Evolutionary conservation across 1,284 basidiomycete genomes (phyloP).

Genomic region (Sutorius eximius): DNA sequence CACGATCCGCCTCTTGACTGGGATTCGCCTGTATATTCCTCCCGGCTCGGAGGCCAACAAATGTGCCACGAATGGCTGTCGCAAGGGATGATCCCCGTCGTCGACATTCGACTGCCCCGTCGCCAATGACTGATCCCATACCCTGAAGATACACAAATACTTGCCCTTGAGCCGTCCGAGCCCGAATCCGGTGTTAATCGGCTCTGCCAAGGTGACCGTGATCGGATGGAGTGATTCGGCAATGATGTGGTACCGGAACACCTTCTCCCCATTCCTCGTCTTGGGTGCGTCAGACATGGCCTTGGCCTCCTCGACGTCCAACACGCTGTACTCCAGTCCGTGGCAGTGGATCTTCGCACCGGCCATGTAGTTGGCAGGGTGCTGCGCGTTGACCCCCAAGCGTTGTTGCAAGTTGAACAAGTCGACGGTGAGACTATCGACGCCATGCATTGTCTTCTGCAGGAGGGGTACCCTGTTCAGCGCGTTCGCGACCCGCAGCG

Average conservation of each 20-base stretch:
- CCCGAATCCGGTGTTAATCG: conserved; percentile 21
- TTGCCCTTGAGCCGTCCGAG: conserved; percentile 13
- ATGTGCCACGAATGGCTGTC: conserved; percentile 22
- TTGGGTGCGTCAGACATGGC: conserved; percentile 12
- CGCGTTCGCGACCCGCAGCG: conserved; percentile 3
- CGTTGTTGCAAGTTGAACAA: conserved; percentile 24
- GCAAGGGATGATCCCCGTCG: conserved; percentile 18
- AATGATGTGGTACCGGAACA: conserved; percentile 20
- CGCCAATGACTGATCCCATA: conserved; percentile 24
- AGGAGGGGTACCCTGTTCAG: conserved; percentile 17
- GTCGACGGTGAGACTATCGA: conserved; percentile 14
- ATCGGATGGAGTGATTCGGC: conserved; percentile 21
- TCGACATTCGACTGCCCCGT: conserved; percentile 2
- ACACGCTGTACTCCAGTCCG: conserved; percentile 18
- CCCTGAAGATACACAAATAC: conserved; percentile 21
- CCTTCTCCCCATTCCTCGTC: neutral
- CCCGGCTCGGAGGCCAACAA: conserved; percentile 19
- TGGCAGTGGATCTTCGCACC: conserved; percentile 27
- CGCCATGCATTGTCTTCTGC: conserved; percentile 10
- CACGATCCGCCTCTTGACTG: conserved; percentile 21
- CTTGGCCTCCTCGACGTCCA: conserved; percentile 19
- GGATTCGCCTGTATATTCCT: conserved; percentile 20
- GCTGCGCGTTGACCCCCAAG: conserved; percentile 21
- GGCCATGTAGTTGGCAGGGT: conserved; percentile 22
- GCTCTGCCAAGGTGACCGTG: conserved; percentile 22